phyloP scores from a whole-genome alignment of 2,329 filamentous ascomycete genomes.

The Alternaria novae-zelandiae region DNA sequence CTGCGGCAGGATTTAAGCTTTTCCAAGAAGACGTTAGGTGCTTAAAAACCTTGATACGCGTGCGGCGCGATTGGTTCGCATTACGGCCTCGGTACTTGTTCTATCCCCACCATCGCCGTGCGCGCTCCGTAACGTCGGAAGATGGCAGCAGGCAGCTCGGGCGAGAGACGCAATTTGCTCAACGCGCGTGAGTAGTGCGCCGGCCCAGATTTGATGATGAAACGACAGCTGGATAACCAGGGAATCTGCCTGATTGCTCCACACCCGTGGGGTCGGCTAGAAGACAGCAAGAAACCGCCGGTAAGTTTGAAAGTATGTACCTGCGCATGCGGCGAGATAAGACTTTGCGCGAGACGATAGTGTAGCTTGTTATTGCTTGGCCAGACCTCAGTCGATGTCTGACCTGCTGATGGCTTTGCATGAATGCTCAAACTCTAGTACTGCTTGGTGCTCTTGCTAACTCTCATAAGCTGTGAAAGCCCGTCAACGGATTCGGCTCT shows the following conservation, averaged over 20 bases:
- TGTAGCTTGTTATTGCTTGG: conserved; percentile 1
- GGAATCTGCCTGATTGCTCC: neutral
- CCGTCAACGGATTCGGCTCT: neutral
- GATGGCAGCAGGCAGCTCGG: conserved; percentile 9
- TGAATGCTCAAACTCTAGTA: neutral
- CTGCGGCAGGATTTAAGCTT: conserved; percentile 16
- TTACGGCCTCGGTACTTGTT: neutral
- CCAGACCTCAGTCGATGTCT: neutral
- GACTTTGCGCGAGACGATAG: neutral
- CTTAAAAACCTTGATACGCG: conserved; percentile 13
- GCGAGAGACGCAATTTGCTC: conserved; percentile 3
- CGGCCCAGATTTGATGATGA: neutral
- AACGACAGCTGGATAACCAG: neutral
- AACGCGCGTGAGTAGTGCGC: neutral
- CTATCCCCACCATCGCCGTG: conserved; percentile 5
- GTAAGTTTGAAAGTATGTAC: neutral
- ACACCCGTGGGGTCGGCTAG: neutral
- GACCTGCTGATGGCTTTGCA: neutral
- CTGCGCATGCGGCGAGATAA: neutral
- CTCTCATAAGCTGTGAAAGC: neutral
- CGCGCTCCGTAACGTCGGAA: neutral
- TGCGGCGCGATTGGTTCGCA: neutral
- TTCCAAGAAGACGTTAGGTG: conserved; percentile 12
- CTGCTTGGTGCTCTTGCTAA: neutral
- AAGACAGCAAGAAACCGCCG: neutral